Evolutionary conservation across 116 monocot species (phyloP), one percentile per base, ranked within the genome.

Genomic region (Cymodocea nodosa): DNA sequence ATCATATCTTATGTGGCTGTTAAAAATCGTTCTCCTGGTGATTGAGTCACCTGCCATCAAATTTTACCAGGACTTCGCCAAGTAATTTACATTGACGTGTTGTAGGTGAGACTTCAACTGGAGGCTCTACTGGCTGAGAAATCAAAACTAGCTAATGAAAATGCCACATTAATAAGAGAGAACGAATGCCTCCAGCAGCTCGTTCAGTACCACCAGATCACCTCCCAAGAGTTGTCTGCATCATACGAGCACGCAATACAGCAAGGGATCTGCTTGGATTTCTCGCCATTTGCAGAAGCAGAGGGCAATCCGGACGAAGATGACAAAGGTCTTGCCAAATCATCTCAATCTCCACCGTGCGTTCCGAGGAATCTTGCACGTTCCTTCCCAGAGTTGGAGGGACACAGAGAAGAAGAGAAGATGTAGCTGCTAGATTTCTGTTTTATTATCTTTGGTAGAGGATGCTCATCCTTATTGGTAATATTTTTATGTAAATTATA

Each of bases 141-240:
- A 18, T 98, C 92, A 11, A 82, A 80, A 68, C 49, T 98, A 30
- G 92, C 97, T 13, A 84, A 79, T 17, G 97, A 98, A 72, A 98
- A 98, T 23, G 79, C 92, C 15, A 79, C 72, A n/a, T 74, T 98
- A 8, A 68, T 48, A 0, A 82, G 97, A 63, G 97, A 98, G 66
- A 98, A 98, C 56, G 76, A 85, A 59, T 84, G 88, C 78, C 89
- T 98, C 56, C 85, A 78, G 35, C 88, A 91, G 74, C 79, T 98
- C 36, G 89, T 98, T 12, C 88, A 91, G 84, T 98, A 98, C 71
- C 92, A 98, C 65, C 97, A 98, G 16, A 63, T 98, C 15, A 84
- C 83, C 40, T 71, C 80, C 1, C 81, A 80, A 60, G 85, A 88
- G 37, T 59, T 81, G 0, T 59, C 77, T 0, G 75, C 65, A 14